Conservation (phyloP, 1,139 yeast genomes). For the Nakaseomyces nivariensis region DNA sequence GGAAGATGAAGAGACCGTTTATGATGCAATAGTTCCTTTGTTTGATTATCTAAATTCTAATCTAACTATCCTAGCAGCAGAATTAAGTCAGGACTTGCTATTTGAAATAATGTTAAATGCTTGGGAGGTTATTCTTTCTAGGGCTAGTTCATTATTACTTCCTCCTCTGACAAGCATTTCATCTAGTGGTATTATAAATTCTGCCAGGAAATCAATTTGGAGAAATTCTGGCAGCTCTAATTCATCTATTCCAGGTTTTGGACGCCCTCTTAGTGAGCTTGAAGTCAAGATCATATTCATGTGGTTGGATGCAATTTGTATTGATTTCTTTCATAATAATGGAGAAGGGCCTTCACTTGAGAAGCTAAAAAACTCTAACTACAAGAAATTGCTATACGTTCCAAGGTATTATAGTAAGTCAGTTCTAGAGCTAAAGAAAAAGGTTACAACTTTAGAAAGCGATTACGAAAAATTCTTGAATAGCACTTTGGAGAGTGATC, state of each 20-base stretch:
- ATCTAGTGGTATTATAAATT: conserved; percentile 35
- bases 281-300: conserved; percentile 64
- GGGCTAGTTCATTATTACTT: conserved; percentile 58
- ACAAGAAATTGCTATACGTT: conserved; percentile 53
- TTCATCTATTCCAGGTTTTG: conserved; percentile 36
- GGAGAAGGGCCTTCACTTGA: conserved; percentile 76
- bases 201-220: conserved; percentile 33
- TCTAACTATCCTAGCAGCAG: conserved; percentile 55
- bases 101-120: conserved; percentile 65
- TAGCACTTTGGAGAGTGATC: background rate
- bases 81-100: conserved; percentile 48
- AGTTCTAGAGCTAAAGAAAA: conserved; percentile 42
- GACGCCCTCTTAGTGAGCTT: conserved; percentile 44
- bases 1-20: conserved; percentile 47
- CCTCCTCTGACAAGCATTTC: conserved; percentile 51
- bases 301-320: conserved; percentile 59
- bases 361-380: conserved; percentile 51
- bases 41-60: conserved; percentile 68
- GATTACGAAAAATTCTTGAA: conserved; percentile 6
- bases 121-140: conserved; percentile 57
- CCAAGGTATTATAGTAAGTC: conserved; percentile 60
- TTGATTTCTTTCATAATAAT: conserved; percentile 68
- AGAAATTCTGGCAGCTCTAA: conserved; percentile 22
- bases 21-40: conserved; percentile 63
- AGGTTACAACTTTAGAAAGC: conserved; percentile 45